These are phyloP conservation scores for Blastomyces parvus DNA, from an alignment of 2,329 filamentous ascomycete species.

Conservation along the genomic window DNA sequence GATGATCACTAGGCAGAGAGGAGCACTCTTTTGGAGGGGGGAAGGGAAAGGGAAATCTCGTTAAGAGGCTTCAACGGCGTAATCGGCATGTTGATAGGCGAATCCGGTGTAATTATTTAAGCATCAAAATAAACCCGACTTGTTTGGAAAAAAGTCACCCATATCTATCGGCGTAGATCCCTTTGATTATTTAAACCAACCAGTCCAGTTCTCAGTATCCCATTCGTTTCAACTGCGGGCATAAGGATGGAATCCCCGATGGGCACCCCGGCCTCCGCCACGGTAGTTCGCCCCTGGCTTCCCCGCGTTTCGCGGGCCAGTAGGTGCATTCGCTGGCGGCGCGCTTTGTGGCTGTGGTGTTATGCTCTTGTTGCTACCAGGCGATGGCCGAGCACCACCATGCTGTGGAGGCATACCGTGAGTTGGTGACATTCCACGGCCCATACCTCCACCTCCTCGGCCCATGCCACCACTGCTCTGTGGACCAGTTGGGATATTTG, in stretches of 20 bases:
- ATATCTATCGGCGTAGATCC: background rate
- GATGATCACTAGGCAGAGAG: background rate
- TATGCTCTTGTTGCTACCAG: constrained; percentile 32
- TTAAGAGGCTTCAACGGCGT: background rate
- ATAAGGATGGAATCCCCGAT: constrained; percentile 74
- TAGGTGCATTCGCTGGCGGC: constrained; percentile 75
- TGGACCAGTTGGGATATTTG: constrained; percentile 51
- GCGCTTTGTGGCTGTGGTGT: constrained; percentile 40
- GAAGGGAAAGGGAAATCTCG: background rate
- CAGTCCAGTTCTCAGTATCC: background rate
- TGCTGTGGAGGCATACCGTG: constrained; percentile 27
- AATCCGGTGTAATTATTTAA: background rate
- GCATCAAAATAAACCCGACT: background rate
- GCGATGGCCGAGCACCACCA: constrained; percentile 25
- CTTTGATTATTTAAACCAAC: background rate
- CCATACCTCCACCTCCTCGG: constrained; percentile 32
- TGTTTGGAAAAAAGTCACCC: background rate
- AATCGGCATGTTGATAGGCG: background rate
- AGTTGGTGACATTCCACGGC: constrained; percentile 29
- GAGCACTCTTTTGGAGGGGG: background rate
- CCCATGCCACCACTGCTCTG: constrained; percentile 39
- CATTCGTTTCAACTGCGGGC: constrained; percentile 26
- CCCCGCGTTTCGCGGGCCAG: constrained; percentile 90
- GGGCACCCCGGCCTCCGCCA: constrained; percentile 68
- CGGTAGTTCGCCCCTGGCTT: constrained; percentile 88